These are phyloP conservation scores for Pythium monospermum DNA, from an alignment of 352 stramenopile genomes.

Conservation along the genomic window DNA sequence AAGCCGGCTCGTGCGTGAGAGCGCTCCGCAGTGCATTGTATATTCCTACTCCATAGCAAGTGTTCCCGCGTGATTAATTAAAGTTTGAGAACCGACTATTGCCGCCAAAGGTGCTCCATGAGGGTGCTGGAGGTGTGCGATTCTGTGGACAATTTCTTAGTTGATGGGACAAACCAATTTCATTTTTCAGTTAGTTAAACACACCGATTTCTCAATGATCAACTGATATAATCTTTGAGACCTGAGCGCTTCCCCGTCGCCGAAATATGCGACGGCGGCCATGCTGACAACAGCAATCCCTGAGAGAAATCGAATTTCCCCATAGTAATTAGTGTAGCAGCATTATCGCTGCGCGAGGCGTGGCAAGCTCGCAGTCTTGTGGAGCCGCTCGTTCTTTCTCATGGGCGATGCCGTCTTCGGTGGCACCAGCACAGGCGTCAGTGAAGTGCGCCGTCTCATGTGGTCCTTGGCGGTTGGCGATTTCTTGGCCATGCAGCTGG, in stretches of 20 bases:
- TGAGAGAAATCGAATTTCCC: constrained; percentile 51
- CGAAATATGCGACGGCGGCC: constrained; percentile 8
- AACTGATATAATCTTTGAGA: constrained; percentile 88
- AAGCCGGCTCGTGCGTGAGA: too few relatives aligned
- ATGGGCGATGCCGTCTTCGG: too few relatives aligned
- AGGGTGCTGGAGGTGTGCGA: constrained; percentile 6
- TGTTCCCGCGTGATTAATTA: constrained; percentile 67
- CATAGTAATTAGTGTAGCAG: too few relatives aligned
- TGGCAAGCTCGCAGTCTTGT: constrained; percentile 1
- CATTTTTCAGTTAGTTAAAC: background rate
- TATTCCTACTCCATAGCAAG: constrained; percentile 5
- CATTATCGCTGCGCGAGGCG: background rate
- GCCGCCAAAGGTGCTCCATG: background rate
- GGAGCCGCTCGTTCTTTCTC: background rate
- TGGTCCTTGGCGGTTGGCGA: background rate
- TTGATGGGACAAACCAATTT: constrained; percentile 50
- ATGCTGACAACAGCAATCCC: constrained; percentile 55
- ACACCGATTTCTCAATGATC: constrained; percentile 51
- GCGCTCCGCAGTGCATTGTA: background rate
- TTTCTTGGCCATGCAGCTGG: background rate
- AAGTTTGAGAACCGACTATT: constrained; percentile 86
- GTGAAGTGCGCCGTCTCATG: constrained; percentile 6
- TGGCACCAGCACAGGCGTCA: constrained; percentile 7
- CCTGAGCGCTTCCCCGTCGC: constrained; percentile 30
- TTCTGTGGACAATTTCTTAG: constrained; percentile 68